A percentile compares a stretch with the other conserved stretches of the same genome.
These are phyloP conservation scores for Ramalina intermedia DNA, from an alignment of 495 filamentous ascomycete genomes.

Conservation along the genomic window DNA sequence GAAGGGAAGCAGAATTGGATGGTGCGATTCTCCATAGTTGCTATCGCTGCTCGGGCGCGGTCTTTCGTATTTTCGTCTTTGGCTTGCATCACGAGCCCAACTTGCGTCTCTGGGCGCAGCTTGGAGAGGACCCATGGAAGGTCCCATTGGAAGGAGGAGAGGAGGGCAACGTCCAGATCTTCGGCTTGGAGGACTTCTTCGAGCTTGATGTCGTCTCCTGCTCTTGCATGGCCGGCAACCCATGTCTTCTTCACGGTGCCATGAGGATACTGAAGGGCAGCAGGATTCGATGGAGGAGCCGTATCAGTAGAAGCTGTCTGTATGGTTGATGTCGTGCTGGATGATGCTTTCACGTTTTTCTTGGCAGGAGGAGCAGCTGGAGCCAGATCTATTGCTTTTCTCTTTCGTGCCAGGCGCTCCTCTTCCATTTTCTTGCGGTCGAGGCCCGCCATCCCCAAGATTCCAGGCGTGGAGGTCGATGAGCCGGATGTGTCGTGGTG, in stretches of 20 bases:
- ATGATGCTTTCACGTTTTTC: background rate
- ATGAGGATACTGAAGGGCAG: conserved; percentile 42
- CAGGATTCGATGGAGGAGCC: background rate
- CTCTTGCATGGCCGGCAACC: conserved; percentile 39
- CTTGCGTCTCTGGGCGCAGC: conserved; percentile 37
- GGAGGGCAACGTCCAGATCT: conserved; percentile 56
- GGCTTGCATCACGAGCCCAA: conserved; percentile 57
- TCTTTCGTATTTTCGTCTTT: conserved; percentile 37
- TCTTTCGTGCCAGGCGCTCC: conserved; percentile 64
- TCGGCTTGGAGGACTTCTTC: conserved; percentile 72
- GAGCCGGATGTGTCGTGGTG: background rate
- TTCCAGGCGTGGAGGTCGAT: background rate
- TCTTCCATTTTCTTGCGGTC: conserved; percentile 76
- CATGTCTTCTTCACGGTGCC: conserved; percentile 79
- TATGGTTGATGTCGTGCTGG: background rate
- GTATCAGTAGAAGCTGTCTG: background rate
- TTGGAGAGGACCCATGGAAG: conserved; percentile 56
- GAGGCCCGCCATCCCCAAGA: conserved; percentile 32
- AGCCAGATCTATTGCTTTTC: conserved; percentile 36
- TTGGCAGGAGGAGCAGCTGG: conserved; percentile 14
- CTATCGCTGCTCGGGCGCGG: conserved; percentile 16
- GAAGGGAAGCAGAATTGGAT: conserved; percentile 66
- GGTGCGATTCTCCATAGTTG: conserved; percentile 26
- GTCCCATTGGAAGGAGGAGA: conserved; percentile 84
- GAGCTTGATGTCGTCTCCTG: conserved; percentile 65